Conservation (phyloP, 768 basidiomycete species). For the Coprinellus micaceus region DNA sequence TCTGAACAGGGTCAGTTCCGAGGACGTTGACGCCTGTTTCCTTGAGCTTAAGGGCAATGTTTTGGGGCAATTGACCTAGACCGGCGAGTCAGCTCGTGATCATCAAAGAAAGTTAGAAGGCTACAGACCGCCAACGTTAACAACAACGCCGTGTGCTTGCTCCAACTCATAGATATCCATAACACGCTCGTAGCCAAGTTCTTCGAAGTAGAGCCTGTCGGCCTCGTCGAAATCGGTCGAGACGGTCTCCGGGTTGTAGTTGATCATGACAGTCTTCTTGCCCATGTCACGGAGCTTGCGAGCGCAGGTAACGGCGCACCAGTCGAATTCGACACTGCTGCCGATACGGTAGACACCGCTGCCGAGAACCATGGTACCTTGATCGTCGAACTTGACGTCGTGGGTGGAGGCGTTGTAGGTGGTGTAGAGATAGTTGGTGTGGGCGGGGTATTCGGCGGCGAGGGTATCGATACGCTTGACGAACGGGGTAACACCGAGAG, state of each 20-base stretch:
- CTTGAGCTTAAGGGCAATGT: conserved; percentile 95
- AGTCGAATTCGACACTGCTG: conserved; percentile 98
- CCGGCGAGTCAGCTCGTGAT: background rate
- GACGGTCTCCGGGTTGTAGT: conserved; percentile 99
- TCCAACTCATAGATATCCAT: conserved; percentile 99
- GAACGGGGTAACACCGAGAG: conserved; percentile 86
- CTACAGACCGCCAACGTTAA: conserved; percentile 84
- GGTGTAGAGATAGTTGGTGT: conserved; percentile 99
- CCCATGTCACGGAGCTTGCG: conserved; percentile 89
- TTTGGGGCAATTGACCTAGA: conserved; percentile 95
- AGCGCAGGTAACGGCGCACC: conserved; percentile 99
- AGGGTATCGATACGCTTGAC: conserved; percentile 99
- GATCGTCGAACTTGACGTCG: conserved; percentile 92
- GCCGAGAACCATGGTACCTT: conserved; percentile 99
- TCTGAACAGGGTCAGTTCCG: conserved; percentile 92
- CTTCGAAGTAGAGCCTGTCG: conserved; percentile 98
- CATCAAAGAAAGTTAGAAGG: conserved; percentile 2
- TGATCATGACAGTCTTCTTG: conserved; percentile 96
- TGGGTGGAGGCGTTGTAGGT: conserved; percentile 97
- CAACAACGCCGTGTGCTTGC: conserved; percentile 86
- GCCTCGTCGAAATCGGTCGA: conserved; percentile 99
- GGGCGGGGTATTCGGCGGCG: conserved; percentile 96
- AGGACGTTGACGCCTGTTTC: conserved; percentile 87
- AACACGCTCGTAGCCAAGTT: conserved; percentile 94
- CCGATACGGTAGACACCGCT: conserved; percentile 98